Conservation (phyloP, 2,329 filamentous ascomycete species). For the Alternaria dauci region DNA sequence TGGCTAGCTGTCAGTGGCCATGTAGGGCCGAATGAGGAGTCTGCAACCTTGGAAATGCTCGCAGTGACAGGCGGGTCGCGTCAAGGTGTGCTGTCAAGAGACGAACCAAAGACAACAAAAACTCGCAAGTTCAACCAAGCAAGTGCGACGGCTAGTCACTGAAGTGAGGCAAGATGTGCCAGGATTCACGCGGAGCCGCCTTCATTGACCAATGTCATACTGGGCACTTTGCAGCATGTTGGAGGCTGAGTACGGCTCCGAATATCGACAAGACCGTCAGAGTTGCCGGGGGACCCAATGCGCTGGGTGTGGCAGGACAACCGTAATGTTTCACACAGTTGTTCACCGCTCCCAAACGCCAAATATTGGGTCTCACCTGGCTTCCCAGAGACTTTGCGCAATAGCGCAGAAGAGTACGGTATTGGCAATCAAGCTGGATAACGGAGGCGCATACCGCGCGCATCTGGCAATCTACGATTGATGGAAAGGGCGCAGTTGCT, state of each 20-base stretch:
- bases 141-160: conserved; percentile 3
- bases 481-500: conserved; percentile 37
- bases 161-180: conserved; percentile 20
- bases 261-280: conserved; percentile 19
- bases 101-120: not conserved
- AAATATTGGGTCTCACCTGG: not conserved
- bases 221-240: conserved; percentile 4
- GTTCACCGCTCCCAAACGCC: conserved; percentile 13
- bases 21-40: not conserved
- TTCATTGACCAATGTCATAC: conserved; percentile 13
- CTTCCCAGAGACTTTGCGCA: not conserved
- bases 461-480: conserved; percentile 16
- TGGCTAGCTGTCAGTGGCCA: conserved; percentile 14
- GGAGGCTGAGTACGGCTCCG: conserved; percentile 18
- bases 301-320: conserved; percentile 9
- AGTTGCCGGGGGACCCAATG: conserved; percentile 22
- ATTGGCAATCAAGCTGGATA: not conserved
- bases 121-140: not conserved
- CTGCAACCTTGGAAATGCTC: not conserved
- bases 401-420: not conserved
- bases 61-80: not conserved
- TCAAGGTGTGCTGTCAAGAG: not conserved
- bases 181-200: conserved; percentile 16
- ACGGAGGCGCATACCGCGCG: conserved; percentile 10
- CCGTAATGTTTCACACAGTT: conserved; percentile 6